Conservation (phyloP, 768 basidiomycete species). For the Auricularia auricula-judae region DNA sequence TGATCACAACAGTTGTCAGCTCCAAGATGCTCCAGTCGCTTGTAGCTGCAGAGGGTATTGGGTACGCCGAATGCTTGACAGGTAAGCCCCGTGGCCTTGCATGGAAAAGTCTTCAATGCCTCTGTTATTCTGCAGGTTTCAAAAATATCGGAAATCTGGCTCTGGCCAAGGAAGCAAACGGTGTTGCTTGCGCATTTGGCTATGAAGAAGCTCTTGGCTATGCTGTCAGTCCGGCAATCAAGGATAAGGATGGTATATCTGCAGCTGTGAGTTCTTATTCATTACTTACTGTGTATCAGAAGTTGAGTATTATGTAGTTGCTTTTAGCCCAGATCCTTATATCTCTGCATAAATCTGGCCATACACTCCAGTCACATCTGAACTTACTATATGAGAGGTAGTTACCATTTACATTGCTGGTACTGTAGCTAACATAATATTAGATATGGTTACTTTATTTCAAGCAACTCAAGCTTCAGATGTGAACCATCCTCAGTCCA, state of each 20-base stretch:
- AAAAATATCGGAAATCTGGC: slow-evolving; percentile 86
- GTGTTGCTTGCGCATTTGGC: slow-evolving; percentile 67
- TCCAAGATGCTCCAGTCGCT: slow-evolving; percentile 82
- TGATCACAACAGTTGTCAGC: slow-evolving; percentile 85
- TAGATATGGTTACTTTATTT: slow-evolving; percentile 51
- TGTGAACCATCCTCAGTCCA: slow-evolving; percentile 54
- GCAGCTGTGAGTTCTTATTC: slow-evolving; percentile 43
- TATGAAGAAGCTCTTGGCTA: slow-evolving; percentile 92
- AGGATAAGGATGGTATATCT: slow-evolving; percentile 83
- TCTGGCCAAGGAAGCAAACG: slow-evolving; percentile 47
- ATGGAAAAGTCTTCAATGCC: slow-evolving; percentile 9
- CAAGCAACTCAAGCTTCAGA: slow-evolving; percentile 17
- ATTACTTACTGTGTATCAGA: neutral
- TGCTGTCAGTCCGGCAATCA: slow-evolving; percentile 70
- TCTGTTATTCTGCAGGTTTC: slow-evolving; percentile 43
- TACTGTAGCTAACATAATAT: slow-evolving; percentile 44
- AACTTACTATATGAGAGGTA: slow-evolving; percentile 24
- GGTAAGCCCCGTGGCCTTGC: slow-evolving; percentile 29
- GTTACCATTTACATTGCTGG: slow-evolving; percentile 4
- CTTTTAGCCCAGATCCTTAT: slow-evolving; percentile 56
- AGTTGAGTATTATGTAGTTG: slow-evolving; percentile 29
- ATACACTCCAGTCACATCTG: slow-evolving; percentile 46
- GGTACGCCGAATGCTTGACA: slow-evolving; percentile 76
- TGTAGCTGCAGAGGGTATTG: slow-evolving; percentile 67
- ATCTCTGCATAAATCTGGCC: slow-evolving; percentile 32